Percentiles rank a stretch among this genome's conserved stretches.
These are phyloP conservation scores for Yamagishiella unicocca DNA, from an alignment of 139 green algal genomes.

Conservation along the genomic window DNA sequence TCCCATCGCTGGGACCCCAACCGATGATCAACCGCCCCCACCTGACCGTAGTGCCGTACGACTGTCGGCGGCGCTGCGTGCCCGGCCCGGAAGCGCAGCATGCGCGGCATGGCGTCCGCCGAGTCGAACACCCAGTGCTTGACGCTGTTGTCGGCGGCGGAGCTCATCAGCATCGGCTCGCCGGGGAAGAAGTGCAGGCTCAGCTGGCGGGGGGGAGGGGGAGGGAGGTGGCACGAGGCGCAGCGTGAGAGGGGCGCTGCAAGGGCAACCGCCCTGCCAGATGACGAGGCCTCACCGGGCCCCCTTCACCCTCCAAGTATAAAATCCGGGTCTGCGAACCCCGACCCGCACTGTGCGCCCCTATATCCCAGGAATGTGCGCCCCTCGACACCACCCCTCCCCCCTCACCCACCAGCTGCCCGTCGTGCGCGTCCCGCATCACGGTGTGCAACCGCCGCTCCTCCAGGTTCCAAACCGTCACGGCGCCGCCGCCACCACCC, in stretches of 20 bases:
- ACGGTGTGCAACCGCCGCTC: slow-evolving; percentile 80
- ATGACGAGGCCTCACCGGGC: too few species aligned
- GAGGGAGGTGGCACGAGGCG: neutral
- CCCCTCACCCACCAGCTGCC: slow-evolving; percentile 48
- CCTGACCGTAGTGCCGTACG: slow-evolving; percentile 83
- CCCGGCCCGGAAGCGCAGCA: slow-evolving; percentile 93
- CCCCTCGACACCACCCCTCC: too few species aligned
- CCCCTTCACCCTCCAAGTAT: too few species aligned
- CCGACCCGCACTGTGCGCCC: too few species aligned
- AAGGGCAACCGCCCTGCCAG: too few species aligned
- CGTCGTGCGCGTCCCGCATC: slow-evolving; percentile 87
- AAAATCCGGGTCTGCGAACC: too few species aligned
- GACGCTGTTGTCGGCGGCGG: slow-evolving; percentile 90
- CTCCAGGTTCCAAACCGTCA: slow-evolving; percentile 97
- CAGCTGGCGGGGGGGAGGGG: slow-evolving; percentile 55
- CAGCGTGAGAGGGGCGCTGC: neutral
- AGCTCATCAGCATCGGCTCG: slow-evolving; percentile 92
- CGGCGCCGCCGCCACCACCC: slow-evolving; percentile 81
- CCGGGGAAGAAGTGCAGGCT: slow-evolving; percentile 80
- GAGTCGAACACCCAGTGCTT: slow-evolving; percentile 97
- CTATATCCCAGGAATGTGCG: too few species aligned
- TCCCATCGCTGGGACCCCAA: too few species aligned
- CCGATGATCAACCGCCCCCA: too few species aligned
- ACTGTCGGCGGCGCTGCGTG: slow-evolving; percentile 87
- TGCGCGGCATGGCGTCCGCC: slow-evolving; percentile 68